Evolutionary conservation across 2,329 filamentous ascomycete species (phyloP), one percentile per base, ranked within the genome.

Genomic region (Sarocladiaceae sp.): DNA sequence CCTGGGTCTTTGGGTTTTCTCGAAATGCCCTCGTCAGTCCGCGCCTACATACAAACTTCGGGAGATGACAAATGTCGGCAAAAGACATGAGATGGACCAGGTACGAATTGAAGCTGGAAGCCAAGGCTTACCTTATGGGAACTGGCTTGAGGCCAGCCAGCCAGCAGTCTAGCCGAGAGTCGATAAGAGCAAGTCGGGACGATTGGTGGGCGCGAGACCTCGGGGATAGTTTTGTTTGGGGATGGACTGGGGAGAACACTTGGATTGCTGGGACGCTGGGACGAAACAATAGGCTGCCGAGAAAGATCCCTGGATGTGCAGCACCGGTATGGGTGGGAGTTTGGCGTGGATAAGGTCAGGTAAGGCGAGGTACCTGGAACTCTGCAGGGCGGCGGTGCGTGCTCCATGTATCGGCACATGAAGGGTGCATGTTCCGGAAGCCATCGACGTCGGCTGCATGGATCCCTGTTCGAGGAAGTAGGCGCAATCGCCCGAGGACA

Each of bases 1-100:
- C 13, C 20, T 41, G 37, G 34, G 19, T 21, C 10, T 41, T 41
- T 41, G 18, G 19, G 20, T 24, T 41, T 41, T 41, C 23, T 41
- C 13, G 11, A 29, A 41, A 29, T 24, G 19, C 23, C 23, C 21
- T 15, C 26, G 18, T 12, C n/a, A 21, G 13, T 21, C 13, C 34
- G 19, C 19, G 26, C 34, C 34, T 24, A 24, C 16, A 15, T 10
- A 20, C 10, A 5, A 6, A 11, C 11, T 18, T 26, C 34, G 10
- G 20, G 26, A 6, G 20, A 4, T 39, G 19, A 24, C 20, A 26
- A 21, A 24, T 13, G 34, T 4, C 34, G 10, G 4, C 10, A 12
- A 13, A 29, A 7, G 9, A 13, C 19, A 19, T 19, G 15, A 35
- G 33, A 24, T 13, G 21, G 20, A 16, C 9, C 4, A 24, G n/a